A percentile compares a stretch with the other conserved stretches of the same genome.
Evolutionary conservation across 1,284 basidiomycete species (phyloP).

Genomic region (Leucoagaricus sp.): DNA sequence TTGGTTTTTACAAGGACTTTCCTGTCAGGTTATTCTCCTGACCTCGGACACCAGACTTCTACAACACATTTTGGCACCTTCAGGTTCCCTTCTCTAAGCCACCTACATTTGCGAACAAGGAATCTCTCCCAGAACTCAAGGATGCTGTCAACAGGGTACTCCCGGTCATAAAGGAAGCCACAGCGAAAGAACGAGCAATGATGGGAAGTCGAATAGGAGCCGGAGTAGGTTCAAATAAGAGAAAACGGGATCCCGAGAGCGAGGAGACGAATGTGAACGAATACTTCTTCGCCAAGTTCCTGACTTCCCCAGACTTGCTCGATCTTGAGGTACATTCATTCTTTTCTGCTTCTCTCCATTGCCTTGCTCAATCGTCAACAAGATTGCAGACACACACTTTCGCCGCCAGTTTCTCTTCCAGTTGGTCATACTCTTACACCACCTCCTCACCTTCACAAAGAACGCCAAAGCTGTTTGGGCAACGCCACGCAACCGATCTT

Average conservation of each 20-base stretch:
- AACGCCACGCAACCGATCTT: constrained; percentile 63
- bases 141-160: constrained; percentile 70
- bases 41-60: constrained; percentile 57
- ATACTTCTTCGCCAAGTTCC: constrained; percentile 91
- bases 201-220: constrained; percentile 65
- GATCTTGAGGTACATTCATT: constrained; percentile 72
- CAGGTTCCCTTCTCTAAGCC: constrained; percentile 79
- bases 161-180: constrained; percentile 80
- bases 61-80: constrained; percentile 83
- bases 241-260: constrained; percentile 60
- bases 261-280: constrained; percentile 56
- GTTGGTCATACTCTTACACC: constrained; percentile 79
- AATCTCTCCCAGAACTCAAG: constrained; percentile 63
- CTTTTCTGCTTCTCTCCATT: not conserved
- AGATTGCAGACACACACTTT: constrained; percentile 89
- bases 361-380: constrained; percentile 15
- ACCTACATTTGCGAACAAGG: constrained; percentile 55
- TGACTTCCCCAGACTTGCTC: constrained; percentile 83
- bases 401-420: constrained; percentile 91
- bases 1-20: constrained; percentile 30
- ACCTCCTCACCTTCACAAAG: constrained; percentile 79
- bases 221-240: constrained; percentile 45
- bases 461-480: constrained; percentile 63
- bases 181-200: constrained; percentile 78
- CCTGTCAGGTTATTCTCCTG: constrained; percentile 1